Evolutionary conservation across 202 grass and related monocot species (phyloP), one percentile per base, ranked within the genome.

Genomic region (Carex sylvatica): DNA sequence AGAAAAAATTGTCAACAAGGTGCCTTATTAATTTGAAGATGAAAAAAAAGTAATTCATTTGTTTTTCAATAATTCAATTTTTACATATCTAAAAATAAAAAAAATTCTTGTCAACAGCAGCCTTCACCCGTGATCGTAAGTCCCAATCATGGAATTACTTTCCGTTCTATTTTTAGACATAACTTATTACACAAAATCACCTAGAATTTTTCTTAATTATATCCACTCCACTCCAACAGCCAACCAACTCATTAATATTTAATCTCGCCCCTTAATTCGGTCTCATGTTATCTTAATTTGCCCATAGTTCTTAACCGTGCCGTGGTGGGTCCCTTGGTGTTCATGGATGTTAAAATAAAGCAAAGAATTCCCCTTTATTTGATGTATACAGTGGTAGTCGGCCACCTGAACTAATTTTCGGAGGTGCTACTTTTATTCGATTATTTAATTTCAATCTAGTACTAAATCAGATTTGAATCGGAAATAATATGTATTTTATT

Each of bases 251-350:
- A 53, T 54, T 16, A 74, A 74, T 53, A 52, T 8, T 52, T 52
- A 74, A 74, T 74, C 70, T 53, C 53, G 1, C 70, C 70, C 53
- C 70, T 74, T 53, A 74, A 74, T 74, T 54, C 47, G 30, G 70
- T 74, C 70, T 74, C 11, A 13, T 74, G 12, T 10, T 30, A 16
- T 74, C 8, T 54, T 54, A 65, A 5, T 31, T 65, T 31, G 26
- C 55, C 55, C 55, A 58, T 58, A 16, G 2, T 19, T 58, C 53
- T 56, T 49, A 74, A 6, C 47, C 22, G 70, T 74, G 70, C 70
- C 13, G 30, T 14, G 5, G 13, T 8, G 24, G 22, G 28, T 16
- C 14, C 44, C 13, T 53, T 74, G 12, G 22, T 74, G 46, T 5
- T 53, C 70, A 16, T 74, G 46, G 46, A 74, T 67, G 13, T 31